phyloP scores from a whole-genome alignment of 2,329 filamentous ascomycete species.

The Exophiala oligosperma region DNA sequence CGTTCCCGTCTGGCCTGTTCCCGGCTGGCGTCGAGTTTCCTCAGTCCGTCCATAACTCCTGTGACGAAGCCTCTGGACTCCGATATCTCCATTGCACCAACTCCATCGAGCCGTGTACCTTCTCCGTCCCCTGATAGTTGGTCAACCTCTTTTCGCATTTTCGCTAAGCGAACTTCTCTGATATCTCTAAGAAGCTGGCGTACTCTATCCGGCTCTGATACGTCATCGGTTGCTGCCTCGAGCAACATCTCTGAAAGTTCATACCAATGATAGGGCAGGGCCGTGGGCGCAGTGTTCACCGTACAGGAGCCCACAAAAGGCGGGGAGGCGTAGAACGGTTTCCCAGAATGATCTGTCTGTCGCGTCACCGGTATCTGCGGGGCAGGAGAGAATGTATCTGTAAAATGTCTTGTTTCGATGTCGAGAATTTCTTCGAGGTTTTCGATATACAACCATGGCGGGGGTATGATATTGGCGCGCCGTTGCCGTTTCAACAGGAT shows the following conservation, averaged over 20 bases:
- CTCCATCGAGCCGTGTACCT: slow-evolving; percentile 74
- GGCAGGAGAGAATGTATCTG: slow-evolving; percentile 73
- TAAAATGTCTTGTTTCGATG: slow-evolving; percentile 72
- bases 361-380: slow-evolving; percentile 51
- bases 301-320: slow-evolving; percentile 80
- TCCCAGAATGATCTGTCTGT: slow-evolving; percentile 40
- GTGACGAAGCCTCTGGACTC: slow-evolving; percentile 82
- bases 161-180: slow-evolving; percentile 83
- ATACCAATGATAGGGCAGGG: slow-evolving; percentile 92
- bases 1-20: slow-evolving; percentile 77
- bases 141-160: slow-evolving; percentile 75
- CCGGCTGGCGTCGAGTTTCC: slow-evolving; percentile 75
- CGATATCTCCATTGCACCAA: slow-evolving; percentile 89
- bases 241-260: slow-evolving; percentile 87
- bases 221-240: slow-evolving; percentile 80
- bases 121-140: slow-evolving; percentile 70
- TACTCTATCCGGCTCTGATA: slow-evolving; percentile 71
- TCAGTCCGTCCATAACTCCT: slow-evolving; percentile 82
- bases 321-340: slow-evolving; percentile 53
- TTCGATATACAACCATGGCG: slow-evolving; percentile 79
- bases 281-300: slow-evolving; percentile 64
- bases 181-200: slow-evolving; percentile 76
- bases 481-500: slow-evolving; percentile 91
- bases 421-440: slow-evolving; percentile 77
- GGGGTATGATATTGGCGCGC: slow-evolving; percentile 87